Evolutionary conservation across 176 grass and related monocot genomes (phyloP), one percentile per base, ranked within the genome.

Genomic region (Ampelocalamus luodianensis): DNA sequence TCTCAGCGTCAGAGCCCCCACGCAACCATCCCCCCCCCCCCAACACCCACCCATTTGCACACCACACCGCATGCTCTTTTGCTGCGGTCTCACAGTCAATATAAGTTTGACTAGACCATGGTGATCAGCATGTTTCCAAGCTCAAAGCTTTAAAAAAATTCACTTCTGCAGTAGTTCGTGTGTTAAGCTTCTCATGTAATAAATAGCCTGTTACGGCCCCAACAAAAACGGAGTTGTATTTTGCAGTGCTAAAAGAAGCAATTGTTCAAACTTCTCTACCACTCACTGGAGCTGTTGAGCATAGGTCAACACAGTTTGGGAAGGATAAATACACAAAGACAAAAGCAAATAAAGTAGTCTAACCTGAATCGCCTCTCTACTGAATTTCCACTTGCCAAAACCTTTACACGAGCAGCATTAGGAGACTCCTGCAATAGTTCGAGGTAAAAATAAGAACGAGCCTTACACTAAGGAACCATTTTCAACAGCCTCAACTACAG

Each of bases 291-390:
- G 22, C 45, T 6, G 10, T n/a, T 39, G 2, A 27, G 44, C 32
- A 26, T 51, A 42, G n/a, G 6, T 20, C 56, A 48, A 49, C 22
- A 2, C 71, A 58, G 29, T 20, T 71, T 71, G n/a, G 12, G 5
- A 60, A 64, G 48, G 29, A 39, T 53, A 72, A 61, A 43, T 53
- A 54, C 4, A 45, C 65, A 49, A 82, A 84, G 49, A 58, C n/a
- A 34, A 17, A 34, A 78, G 62, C n/a, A 49, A 79, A 63, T 46
- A 70, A 45, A 43, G 17, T 46, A 64, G 40, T 58, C 51, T 64
- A 81, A 95, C 97, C 97, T 99, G 82, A 96, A 99, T 87, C 97
- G 88, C 78, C 97, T 99, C 81, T 99, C 97, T 65, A 85, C 88
- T 85, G 97, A 76, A 82, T 96, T 99, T 86, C 97, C 93, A 60